Conservation (phyloP, 257 asterid genomes). For the Solanum chilense region DNA sequence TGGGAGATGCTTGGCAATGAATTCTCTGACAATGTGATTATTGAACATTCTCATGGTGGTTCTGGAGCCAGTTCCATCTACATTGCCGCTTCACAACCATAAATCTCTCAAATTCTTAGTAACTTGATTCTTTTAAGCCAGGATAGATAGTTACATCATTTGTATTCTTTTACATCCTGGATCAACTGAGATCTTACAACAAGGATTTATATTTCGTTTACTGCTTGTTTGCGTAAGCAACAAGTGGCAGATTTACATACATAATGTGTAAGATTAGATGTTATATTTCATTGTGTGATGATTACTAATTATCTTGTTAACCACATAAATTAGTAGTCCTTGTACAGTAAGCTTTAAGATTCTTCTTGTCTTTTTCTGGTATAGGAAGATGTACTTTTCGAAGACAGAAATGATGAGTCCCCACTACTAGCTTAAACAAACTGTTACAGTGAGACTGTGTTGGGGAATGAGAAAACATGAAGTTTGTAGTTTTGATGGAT, state of each 20-base stretch:
- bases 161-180: not conserved
- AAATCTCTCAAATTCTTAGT: slow-evolving; percentile 14
- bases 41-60: slow-evolving; percentile 72
- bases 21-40: slow-evolving; percentile 46
- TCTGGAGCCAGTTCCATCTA: slow-evolving; percentile 71
- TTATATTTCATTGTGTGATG: not conserved
- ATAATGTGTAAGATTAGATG: not conserved
- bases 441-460: not conserved
- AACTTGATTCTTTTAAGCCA: not conserved
- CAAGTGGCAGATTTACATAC: not conserved
- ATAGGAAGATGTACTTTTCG: not conserved
- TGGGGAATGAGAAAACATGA: no score
- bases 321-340: not conserved
- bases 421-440: not conserved
- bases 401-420: not conserved
- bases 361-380: not conserved
- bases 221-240: not conserved
- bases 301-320: not conserved
- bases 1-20: slow-evolving; percentile 81
- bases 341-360: no score
- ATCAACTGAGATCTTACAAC: not conserved
- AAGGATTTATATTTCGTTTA: not conserved
- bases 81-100: slow-evolving; percentile 55
- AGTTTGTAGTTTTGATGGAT: no score
- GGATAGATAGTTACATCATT: not conserved